Evolutionary conservation across 192 early-diverging fungal species (phyloP).

Genomic region (Entomortierella chlamydospora): DNA sequence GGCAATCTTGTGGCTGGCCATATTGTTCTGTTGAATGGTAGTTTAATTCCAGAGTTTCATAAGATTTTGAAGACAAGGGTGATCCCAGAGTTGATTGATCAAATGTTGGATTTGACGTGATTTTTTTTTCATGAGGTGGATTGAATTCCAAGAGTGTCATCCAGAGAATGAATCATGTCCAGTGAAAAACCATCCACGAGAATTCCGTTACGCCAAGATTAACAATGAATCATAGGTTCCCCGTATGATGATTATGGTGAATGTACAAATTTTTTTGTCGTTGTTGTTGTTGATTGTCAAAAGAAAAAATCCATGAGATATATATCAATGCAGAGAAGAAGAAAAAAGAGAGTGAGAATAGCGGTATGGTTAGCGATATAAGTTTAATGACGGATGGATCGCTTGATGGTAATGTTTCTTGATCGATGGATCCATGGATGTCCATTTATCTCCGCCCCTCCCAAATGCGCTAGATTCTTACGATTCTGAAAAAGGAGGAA

Average conservation of each 20-base stretch:
- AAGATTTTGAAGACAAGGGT: neutral
- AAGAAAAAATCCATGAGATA: neutral
- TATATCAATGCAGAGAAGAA: conserved; percentile 6
- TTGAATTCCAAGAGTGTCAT: neutral
- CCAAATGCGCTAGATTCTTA: conserved; percentile 6
- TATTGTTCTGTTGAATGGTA: conserved; percentile 34
- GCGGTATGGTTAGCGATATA: neutral
- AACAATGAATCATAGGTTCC: conserved; percentile 25
- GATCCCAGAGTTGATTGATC: neutral
- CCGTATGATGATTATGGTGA: neutral
- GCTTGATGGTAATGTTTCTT: neutral
- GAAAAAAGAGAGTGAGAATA: neutral
- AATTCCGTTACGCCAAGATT: neutral
- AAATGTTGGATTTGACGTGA: no score
- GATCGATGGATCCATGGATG: conserved; percentile 38
- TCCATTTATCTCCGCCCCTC: neutral
- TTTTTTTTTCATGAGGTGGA: neutral
- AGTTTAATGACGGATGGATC: conserved; percentile 30
- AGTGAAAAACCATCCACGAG: neutral
- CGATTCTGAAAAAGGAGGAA: conserved; percentile 34
- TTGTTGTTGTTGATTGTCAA: neutral
- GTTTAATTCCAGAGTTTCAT: neutral
- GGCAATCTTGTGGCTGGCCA: conserved; percentile 59
- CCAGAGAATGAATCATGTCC: neutral
- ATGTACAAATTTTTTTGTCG: neutral